Conservation (phyloP, 208 protist genomes). For the Acanthamoeba healyi region DNA sequence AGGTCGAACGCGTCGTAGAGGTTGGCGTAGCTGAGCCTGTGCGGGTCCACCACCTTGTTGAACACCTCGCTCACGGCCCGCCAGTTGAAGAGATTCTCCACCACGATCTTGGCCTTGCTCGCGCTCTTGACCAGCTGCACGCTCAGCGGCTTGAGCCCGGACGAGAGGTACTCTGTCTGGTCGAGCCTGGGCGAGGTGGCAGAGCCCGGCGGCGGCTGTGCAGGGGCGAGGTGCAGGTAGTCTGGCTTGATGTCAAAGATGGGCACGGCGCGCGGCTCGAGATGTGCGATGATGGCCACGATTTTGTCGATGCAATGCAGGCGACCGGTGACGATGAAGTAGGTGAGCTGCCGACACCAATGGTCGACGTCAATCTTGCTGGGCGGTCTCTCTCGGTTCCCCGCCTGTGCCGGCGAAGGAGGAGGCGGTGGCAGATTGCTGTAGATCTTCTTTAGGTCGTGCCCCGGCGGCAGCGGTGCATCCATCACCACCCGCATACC, state of each 20-base stretch:
- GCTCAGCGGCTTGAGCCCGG: not conserved
- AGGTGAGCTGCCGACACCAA: conserved; percentile 1
- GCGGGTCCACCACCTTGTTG: conserved; percentile 23
- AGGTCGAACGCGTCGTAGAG: conserved; percentile 24
- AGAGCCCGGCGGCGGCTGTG: not conserved
- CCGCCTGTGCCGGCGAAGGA: not conserved
- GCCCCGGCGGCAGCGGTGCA: not conserved
- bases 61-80: conserved; percentile 1
- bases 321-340: not conserved
- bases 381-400: not conserved
- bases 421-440: not conserved
- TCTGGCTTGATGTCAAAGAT: not conserved
- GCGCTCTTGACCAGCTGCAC: conserved; percentile 14
- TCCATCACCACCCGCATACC: not conserved
- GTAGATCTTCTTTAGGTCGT: not conserved
- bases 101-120: conserved; percentile 9
- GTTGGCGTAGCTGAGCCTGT: conserved; percentile 40
- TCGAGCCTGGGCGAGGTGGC: not conserved
- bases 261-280: not conserved
- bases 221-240: not conserved
- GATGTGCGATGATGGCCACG: conserved; percentile 3
- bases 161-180: not conserved
- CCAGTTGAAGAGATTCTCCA: conserved; percentile 45
- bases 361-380: not conserved
- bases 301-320: conserved; percentile 8